These are phyloP conservation scores for Ceratocystiopsis sp. DNA, from an alignment of 2,329 filamentous ascomycete genomes.

Conservation along the genomic window DNA sequence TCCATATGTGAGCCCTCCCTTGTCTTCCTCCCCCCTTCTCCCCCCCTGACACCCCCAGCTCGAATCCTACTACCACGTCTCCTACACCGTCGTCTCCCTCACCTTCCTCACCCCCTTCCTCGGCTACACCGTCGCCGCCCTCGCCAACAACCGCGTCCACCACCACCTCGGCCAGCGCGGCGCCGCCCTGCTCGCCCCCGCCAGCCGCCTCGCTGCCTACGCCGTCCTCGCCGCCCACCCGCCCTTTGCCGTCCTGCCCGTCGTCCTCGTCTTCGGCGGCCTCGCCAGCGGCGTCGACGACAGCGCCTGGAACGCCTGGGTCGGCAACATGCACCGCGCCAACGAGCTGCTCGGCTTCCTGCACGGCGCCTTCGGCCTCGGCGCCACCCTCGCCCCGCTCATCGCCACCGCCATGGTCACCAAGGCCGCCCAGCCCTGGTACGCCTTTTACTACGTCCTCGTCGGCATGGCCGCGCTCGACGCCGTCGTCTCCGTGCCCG, in stretches of 20 bases:
- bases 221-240: slow-evolving; percentile 49
- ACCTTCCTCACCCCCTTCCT: slow-evolving; percentile 50
- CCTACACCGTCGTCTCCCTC: slow-evolving; percentile 46
- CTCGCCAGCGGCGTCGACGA: slow-evolving; percentile 56
- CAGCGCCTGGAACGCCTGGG: slow-evolving; percentile 40
- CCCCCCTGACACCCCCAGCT: slow-evolving; percentile 21
- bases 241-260: slow-evolving; percentile 47
- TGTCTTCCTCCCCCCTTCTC: background rate
- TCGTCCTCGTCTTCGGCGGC: slow-evolving; percentile 48
- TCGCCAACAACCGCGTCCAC: slow-evolving; percentile 49
- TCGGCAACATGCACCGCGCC: slow-evolving; percentile 53
- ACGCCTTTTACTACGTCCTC: slow-evolving; percentile 62
- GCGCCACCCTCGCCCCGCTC: slow-evolving; percentile 51
- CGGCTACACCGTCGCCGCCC: slow-evolving; percentile 45
- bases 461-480: slow-evolving; percentile 41
- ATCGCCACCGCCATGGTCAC: slow-evolving; percentile 59
- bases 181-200: slow-evolving; percentile 47
- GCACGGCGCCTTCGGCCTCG: slow-evolving; percentile 55
- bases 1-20: slow-evolving; percentile 21
- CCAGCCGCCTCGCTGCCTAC: slow-evolving; percentile 47
- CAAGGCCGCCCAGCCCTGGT: slow-evolving; percentile 46
- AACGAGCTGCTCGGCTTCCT: slow-evolving; percentile 61
- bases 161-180: slow-evolving; percentile 51
- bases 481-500: slow-evolving; percentile 27
- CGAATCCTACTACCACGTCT: slow-evolving; percentile 43